Conservation (phyloP, 176 grass and related monocot genomes). For the Cenchrus americanus region DNA sequence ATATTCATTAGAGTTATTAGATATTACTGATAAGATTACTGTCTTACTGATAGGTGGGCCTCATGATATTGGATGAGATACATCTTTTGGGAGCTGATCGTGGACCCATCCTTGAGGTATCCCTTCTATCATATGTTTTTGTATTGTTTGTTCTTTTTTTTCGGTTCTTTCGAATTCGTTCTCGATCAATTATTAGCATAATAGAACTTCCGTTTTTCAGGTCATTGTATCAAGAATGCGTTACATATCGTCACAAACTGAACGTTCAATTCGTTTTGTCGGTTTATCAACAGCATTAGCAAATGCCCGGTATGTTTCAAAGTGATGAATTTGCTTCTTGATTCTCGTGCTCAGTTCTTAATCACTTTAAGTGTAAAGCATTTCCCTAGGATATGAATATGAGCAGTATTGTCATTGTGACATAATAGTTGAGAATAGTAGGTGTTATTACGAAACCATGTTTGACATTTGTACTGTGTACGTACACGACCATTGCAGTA, state of each 20-base stretch:
- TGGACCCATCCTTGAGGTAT: conserved; percentile 97
- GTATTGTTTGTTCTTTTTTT: conserved; percentile 17
- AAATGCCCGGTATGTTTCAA: conserved; percentile 72
- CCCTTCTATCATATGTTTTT: conserved; percentile 14
- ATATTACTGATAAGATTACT: conserved; percentile 27
- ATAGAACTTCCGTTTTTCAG: conserved; percentile 52
- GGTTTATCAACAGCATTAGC: conserved; percentile 97
- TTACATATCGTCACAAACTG: conserved; percentile 96
- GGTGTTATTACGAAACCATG: conserved; percentile 15
- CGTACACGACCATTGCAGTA: background rate
- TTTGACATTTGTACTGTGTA: conserved; percentile 4
- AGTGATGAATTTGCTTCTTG: conserved; percentile 26
- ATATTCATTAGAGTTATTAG: conserved; percentile 20
- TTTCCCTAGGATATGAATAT: background rate
- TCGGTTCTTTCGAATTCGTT: conserved; percentile 15
- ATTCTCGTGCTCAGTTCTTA: background rate
- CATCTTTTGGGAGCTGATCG: conserved; percentile 96
- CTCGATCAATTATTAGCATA: conserved; percentile 37
- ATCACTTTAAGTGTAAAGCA: background rate
- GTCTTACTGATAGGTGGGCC: conserved; percentile 64
- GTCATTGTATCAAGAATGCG: conserved; percentile 99
- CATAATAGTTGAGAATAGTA: background rate
- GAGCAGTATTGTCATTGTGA: background rate
- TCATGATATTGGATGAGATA: conserved; percentile 99
- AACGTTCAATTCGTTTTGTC: conserved; percentile 86